Conservation (phyloP, 768 basidiomycete genomes). For the Trametes elegans region DNA sequence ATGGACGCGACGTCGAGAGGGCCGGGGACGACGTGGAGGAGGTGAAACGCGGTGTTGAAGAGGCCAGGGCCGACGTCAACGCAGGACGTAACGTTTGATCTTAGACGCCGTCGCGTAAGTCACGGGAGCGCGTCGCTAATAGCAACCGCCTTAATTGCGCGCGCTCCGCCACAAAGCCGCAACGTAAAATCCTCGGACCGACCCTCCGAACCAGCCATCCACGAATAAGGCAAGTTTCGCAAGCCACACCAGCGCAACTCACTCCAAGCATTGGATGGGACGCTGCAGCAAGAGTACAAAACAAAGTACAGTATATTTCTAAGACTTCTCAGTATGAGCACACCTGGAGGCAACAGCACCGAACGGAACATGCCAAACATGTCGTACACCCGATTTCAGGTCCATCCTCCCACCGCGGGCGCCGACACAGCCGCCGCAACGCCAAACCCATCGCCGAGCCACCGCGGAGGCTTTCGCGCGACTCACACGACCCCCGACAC, state of each 20-base stretch:
- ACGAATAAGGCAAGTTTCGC: too few relatives aligned
- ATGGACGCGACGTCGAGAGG: conserved; percentile 10
- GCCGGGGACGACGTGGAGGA: conserved; percentile 11
- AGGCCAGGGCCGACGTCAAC: conserved; percentile 9
- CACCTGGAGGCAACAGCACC: neutral
- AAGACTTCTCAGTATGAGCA: conserved; percentile 13
- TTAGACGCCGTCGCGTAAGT: conserved; percentile 12
- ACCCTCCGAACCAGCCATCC: too few relatives aligned
- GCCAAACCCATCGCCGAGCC: neutral
- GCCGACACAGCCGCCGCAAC: neutral
- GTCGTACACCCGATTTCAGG: too few relatives aligned
- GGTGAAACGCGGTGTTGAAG: conserved; percentile 10
- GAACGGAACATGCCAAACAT: neutral
- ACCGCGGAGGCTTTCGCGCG: neutral
- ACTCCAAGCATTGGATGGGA: neutral
- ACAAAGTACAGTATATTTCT: conserved; percentile 10
- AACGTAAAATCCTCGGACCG: neutral
- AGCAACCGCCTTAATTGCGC: conserved; percentile 9
- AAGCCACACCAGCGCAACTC: neutral
- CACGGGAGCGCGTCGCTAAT: conserved; percentile 15
- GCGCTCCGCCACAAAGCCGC: neutral
- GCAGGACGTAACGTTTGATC: conserved; percentile 5
- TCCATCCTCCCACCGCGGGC: too few relatives aligned
- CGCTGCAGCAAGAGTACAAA: neutral
- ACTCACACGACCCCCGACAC: conserved; percentile 11